Conservation (phyloP, 192 early-diverging fungal genomes). For the Coemansia sp. region DNA sequence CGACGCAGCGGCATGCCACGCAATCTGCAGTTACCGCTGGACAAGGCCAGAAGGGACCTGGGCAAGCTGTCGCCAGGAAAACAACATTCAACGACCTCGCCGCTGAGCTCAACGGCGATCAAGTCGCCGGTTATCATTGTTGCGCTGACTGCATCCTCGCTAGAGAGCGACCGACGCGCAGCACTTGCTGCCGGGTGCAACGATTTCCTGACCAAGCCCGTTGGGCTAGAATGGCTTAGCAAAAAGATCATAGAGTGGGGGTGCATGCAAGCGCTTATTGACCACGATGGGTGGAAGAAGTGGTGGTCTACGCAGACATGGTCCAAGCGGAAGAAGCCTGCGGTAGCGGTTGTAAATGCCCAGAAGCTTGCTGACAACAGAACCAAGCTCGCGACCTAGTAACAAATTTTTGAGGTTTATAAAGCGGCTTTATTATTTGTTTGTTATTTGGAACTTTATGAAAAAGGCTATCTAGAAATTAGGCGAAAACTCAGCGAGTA, state of each 20-base stretch:
- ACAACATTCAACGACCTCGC: slow-evolving; percentile 25
- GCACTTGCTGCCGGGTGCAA: slow-evolving; percentile 86
- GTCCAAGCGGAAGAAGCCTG: background rate
- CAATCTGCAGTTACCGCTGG: slow-evolving; percentile 21
- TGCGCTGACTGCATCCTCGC: slow-evolving; percentile 78
- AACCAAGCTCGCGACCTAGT: background rate
- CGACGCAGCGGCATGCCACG: slow-evolving; percentile 9
- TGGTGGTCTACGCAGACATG: slow-evolving; percentile 35
- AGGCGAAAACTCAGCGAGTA: no score
- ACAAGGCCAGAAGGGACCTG: slow-evolving; percentile 50
- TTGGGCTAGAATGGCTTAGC: slow-evolving; percentile 79
- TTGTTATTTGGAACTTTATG: background rate
- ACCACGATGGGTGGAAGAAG: slow-evolving; percentile 64
- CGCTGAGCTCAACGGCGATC: slow-evolving; percentile 23
- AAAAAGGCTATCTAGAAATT: background rate
- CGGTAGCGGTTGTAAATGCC: no score
- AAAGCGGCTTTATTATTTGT: background rate
- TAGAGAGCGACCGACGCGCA: slow-evolving; percentile 67
- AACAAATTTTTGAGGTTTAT: background rate
- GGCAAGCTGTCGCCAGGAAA: slow-evolving; percentile 9
- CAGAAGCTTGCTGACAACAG: background rate
- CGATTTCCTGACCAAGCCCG: slow-evolving; percentile 88
- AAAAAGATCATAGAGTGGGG: slow-evolving; percentile 91
- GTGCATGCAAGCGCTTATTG: slow-evolving; percentile 88
- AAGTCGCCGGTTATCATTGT: slow-evolving; percentile 82